Conservation (phyloP, 2,329 filamentous ascomycete genomes). For the Ascocoryne sarcoides region DNA sequence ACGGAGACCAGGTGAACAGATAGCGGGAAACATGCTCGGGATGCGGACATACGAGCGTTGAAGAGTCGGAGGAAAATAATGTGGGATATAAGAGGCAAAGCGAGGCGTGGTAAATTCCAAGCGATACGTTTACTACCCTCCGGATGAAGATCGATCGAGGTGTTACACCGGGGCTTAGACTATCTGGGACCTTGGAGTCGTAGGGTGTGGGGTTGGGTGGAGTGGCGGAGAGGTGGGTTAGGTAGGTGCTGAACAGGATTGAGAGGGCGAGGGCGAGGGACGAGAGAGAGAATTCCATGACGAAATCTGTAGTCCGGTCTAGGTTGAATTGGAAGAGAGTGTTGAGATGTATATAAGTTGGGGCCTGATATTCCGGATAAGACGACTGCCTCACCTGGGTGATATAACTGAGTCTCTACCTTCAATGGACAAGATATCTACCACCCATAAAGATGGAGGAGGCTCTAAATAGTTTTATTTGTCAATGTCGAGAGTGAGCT, state of each 20-base stretch:
- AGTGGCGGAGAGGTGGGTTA: conserved; percentile 4
- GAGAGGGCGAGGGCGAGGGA: conserved; percentile 3
- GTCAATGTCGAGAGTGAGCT: too few species aligned
- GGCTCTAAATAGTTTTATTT: too few species aligned
- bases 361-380: too few species aligned
- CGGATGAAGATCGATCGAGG: conserved; percentile 2
- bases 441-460: too few species aligned
- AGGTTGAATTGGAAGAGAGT: too few species aligned
- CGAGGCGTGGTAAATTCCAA: conserved; percentile 6
- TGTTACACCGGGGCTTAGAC: conserved; percentile 1
- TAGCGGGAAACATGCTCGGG: conserved; percentile 2
- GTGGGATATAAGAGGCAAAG: conserved; percentile 4
- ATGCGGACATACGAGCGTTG: conserved; percentile 6
- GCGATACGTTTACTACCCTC: not conserved
- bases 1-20: conserved; percentile 24
- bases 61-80: too few species aligned
- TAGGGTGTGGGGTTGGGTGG: conserved; percentile 8
- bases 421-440: too few species aligned
- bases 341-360: too few species aligned
- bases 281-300: too few species aligned
- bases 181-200: conserved; percentile 4
- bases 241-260: conserved; percentile 7
- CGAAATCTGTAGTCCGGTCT: too few species aligned
- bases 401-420: too few species aligned
- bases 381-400: too few species aligned